Conservation (phyloP, 1,139 yeast species). For the Pichia sp. region DNA sequence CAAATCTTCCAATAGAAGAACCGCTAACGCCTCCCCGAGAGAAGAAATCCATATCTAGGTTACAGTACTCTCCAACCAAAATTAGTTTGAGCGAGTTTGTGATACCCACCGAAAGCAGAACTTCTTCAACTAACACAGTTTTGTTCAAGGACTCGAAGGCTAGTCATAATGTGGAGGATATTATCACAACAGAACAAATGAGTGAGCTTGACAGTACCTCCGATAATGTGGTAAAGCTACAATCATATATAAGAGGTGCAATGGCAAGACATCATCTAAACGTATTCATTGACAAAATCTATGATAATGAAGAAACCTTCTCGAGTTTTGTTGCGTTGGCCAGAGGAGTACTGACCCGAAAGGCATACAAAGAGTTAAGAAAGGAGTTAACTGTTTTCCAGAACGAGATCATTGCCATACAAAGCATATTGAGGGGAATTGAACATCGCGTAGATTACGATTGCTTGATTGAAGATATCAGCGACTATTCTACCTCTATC, state of each 20-base stretch:
- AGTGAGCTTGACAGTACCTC: not conserved
- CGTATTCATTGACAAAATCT: slow-evolving; percentile 39
- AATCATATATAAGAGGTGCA: slow-evolving; percentile 53
- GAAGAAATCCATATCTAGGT: slow-evolving; percentile 10
- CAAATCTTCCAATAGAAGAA: slow-evolving; percentile 15
- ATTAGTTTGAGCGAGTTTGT: slow-evolving; percentile 12
- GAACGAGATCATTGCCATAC: slow-evolving; percentile 33
- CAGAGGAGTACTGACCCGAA: slow-evolving; percentile 44
- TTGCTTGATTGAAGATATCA: slow-evolving; percentile 49
- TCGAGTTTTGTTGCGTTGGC: slow-evolving; percentile 42
- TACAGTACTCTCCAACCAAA: slow-evolving; percentile 23
- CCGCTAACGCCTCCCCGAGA: slow-evolving; percentile 7
- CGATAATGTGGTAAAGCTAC: slow-evolving; percentile 36
- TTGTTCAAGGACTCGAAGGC: slow-evolving; percentile 6
- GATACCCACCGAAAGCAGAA: slow-evolving; percentile 3
- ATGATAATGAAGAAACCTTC: slow-evolving; percentile 37
- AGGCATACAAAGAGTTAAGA: slow-evolving; percentile 29
- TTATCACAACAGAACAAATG: slow-evolving; percentile 6
- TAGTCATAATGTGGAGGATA: not conserved
- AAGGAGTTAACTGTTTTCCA: slow-evolving; percentile 30
- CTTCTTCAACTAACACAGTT: slow-evolving; percentile 6
- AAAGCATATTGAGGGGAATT: slow-evolving; percentile 45
- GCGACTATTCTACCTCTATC: slow-evolving; percentile 40
- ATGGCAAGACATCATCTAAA: slow-evolving; percentile 44
- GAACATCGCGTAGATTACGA: slow-evolving; percentile 50